A percentile compares a stretch with the other conserved stretches of the same genome.
Conservation (phyloP, 345 rosid species). For the Toxicodendron radicans region DNA sequence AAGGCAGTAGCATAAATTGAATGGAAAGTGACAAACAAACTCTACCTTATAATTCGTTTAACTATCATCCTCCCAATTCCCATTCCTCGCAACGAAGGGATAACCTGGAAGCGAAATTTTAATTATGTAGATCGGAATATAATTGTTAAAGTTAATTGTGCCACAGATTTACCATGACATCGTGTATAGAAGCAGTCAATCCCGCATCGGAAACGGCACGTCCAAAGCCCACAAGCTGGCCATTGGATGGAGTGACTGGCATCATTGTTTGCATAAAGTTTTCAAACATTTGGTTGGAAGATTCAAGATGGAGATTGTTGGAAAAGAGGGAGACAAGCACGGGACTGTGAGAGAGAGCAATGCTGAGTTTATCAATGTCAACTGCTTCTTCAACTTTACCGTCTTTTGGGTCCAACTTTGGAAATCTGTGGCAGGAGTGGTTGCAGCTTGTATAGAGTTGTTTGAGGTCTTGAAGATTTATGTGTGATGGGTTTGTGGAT, state of each 20-base stretch:
- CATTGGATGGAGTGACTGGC: slow-evolving; percentile 55
- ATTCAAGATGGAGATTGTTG: slow-evolving; percentile 34
- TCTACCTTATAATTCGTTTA: slow-evolving; percentile 69
- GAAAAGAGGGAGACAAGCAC: slow-evolving; percentile 75
- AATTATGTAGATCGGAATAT: no score
- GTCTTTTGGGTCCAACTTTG: slow-evolving; percentile 28
- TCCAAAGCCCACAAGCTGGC: slow-evolving; percentile 75
- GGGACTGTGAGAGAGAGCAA: slow-evolving; percentile 65
- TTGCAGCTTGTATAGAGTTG: slow-evolving; percentile 56
- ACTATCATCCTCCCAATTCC: slow-evolving; percentile 83
- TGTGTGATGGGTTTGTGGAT: slow-evolving; percentile 57
- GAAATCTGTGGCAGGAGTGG: slow-evolving; percentile 64
- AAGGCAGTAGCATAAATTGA: no score
- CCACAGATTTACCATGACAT: slow-evolving; percentile 55
- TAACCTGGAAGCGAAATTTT: slow-evolving; percentile 54
- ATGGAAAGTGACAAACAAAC: not conserved
- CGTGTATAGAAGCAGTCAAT: slow-evolving; percentile 82
- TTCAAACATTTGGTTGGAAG: slow-evolving; percentile 22
- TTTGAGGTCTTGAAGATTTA: slow-evolving; percentile 45
- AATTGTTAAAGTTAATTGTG: slow-evolving; percentile 15
- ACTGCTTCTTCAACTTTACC: slow-evolving; percentile 30
- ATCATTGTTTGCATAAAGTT: slow-evolving; percentile 39
- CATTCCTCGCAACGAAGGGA: slow-evolving; percentile 64
- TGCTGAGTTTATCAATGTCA: slow-evolving; percentile 56
- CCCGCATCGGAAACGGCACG: slow-evolving; percentile 81